These are phyloP conservation scores for Rhodamnia argentea DNA, from an alignment of 345 rosid genomes.

Conservation along the genomic window DNA sequence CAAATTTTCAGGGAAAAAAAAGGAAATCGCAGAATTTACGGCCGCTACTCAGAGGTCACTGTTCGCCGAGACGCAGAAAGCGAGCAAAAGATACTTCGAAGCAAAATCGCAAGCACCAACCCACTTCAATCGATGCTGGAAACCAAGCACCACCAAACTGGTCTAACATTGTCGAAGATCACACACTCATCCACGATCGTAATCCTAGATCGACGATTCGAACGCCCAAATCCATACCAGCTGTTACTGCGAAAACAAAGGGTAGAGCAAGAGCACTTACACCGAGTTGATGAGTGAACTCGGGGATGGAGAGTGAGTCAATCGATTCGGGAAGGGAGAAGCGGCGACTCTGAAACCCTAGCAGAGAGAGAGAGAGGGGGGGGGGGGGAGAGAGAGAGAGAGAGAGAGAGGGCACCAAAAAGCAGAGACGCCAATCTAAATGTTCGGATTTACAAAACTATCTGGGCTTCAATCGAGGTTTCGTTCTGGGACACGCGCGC, in stretches of 20 bases:
- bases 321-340: not conserved
- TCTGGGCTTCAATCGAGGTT: not conserved
- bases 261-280: not conserved
- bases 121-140: not conserved
- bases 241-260: not conserved
- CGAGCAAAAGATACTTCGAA: not conserved
- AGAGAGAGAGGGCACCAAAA: not conserved
- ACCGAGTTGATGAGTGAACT: not conserved
- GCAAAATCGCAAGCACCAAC: not conserved
- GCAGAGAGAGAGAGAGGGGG: not conserved
- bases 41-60: not conserved
- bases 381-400: not conserved
- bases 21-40: not conserved
- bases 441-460: not conserved
- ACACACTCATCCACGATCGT: not conserved
- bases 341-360: constrained; percentile 11
- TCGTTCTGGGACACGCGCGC: not conserved
- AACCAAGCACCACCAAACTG: not conserved
- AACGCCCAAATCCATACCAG: not conserved
- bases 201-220: not conserved
- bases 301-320: not conserved
- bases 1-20: not conserved
- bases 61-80: not conserved
- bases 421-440: not conserved
- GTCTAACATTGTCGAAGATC: not conserved